phyloP scores from a whole-genome alignment of 345 rosid species.

The Hibiscus tridactylites region DNA sequence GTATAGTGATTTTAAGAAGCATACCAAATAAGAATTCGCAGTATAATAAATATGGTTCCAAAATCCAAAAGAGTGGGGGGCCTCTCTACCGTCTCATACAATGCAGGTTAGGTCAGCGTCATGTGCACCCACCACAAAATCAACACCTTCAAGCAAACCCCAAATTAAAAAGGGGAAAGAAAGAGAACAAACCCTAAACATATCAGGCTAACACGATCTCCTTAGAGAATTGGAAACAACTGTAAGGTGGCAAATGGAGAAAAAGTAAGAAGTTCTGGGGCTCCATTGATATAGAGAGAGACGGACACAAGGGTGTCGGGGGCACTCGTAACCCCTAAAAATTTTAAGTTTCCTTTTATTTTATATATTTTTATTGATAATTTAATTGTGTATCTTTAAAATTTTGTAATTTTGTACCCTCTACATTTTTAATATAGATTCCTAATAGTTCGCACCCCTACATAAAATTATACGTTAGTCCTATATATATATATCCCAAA shows the following conservation, averaged over 20 bases:
- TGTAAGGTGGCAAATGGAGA: not conserved
- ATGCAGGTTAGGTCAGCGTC: not conserved
- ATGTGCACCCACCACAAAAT: not conserved
- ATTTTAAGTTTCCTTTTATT: too few relatives aligned
- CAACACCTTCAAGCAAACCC: not conserved
- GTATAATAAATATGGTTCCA: not conserved
- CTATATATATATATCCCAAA: not conserved
- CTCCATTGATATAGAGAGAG: not conserved
- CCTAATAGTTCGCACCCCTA: too few relatives aligned
- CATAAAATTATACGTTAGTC: too few relatives aligned
- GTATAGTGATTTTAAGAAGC: too few relatives aligned
- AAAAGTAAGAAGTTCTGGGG: not conserved
- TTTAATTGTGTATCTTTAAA: too few relatives aligned
- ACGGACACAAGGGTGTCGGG: too few relatives aligned
- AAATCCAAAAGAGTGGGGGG: too few relatives aligned
- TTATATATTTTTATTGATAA: too few relatives aligned
- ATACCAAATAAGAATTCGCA: too few relatives aligned
- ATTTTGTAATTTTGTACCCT: too few relatives aligned
- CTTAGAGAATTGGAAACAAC: not conserved
- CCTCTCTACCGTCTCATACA: not conserved
- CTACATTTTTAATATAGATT: too few relatives aligned
- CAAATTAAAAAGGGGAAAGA: not conserved
- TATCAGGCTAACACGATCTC: not conserved
- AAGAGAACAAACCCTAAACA: not conserved
- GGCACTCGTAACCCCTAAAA: too few relatives aligned